Percentiles rank a stretch among this genome's conserved stretches.
phyloP scores from a whole-genome alignment of 305 asterid species.

The Solanum chacoense region DNA sequence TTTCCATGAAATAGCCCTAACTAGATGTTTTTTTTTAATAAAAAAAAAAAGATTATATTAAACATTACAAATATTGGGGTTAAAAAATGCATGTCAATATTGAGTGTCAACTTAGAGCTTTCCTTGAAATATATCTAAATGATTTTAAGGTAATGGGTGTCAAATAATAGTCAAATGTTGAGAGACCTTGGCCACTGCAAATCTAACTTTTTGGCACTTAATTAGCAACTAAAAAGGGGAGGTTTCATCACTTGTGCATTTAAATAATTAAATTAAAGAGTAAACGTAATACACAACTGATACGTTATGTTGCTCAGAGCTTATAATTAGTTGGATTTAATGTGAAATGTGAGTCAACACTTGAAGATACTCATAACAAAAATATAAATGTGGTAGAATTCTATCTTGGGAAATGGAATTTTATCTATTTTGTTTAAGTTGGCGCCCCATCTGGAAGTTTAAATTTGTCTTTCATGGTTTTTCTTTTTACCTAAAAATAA shows the following conservation, averaged over 20 bases:
- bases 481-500: not conserved
- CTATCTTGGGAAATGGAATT: not conserved
- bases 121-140: not conserved
- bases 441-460: not conserved
- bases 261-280: too few species aligned
- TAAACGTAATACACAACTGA: slow-evolving; percentile 7
- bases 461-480: not conserved
- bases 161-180: not conserved
- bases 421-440: not conserved
- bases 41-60: not conserved
- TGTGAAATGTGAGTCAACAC: not conserved
- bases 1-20: not conserved
- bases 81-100: not conserved
- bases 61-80: not conserved
- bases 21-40: not conserved
- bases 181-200: not conserved
- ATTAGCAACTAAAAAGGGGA: not conserved
- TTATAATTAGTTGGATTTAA: not conserved
- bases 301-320: slow-evolving; percentile 13
- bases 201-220: not conserved
- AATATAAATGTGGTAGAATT: not conserved
- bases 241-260: not conserved
- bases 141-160: not conserved
- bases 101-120: not conserved
- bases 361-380: not conserved